A percentile compares a stretch with the other conserved stretches of the same genome.
These are phyloP conservation scores for Bruguiera hainesii DNA, from an alignment of 441 rosid species.

Conservation along the genomic window DNA sequence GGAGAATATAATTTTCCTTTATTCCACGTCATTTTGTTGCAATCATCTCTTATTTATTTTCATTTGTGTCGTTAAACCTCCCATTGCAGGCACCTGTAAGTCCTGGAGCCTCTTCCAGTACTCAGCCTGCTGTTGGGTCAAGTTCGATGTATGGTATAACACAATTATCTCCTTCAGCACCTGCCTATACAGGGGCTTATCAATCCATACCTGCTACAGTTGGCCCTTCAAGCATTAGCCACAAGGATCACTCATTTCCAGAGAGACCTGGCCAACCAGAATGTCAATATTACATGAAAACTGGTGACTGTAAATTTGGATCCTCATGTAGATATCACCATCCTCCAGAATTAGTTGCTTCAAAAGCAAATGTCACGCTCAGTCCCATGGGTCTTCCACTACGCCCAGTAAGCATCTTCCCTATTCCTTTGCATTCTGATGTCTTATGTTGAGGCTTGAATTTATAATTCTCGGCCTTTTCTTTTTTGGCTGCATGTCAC, in stretches of 20 bases:
- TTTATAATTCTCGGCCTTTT: neutral
- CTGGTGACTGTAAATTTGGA: conserved; percentile 92
- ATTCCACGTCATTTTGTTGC: neutral
- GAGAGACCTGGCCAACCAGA: conserved; percentile 90
- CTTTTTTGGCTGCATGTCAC: neutral
- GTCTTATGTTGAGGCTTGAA: conserved; percentile 7
- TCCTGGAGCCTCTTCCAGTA: conserved; percentile 57
- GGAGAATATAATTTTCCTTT: conserved; percentile 20
- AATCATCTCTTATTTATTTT: conserved; percentile 1
- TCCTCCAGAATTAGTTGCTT: conserved; percentile 57
- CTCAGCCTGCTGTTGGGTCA: conserved; percentile 59
- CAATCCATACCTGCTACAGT: conserved; percentile 40
- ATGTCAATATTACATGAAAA: conserved; percentile 84
- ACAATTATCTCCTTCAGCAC: conserved; percentile 67
- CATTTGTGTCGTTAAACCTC: neutral
- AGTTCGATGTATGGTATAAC: conserved; percentile 63
- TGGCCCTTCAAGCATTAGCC: conserved; percentile 49
- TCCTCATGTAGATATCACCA: conserved; percentile 91
- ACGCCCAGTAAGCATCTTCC: conserved; percentile 67
- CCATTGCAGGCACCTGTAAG: conserved; percentile 51
- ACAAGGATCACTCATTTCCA: conserved; percentile 64
- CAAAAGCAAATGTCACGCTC: conserved; percentile 45
- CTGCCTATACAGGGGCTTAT: conserved; percentile 63
- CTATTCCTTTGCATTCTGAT: conserved; percentile 9
- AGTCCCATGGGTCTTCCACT: conserved; percentile 83